Evolutionary conservation across 176 grass and related monocot genomes (phyloP), one percentile per base, ranked within the genome.

Genomic region (Tuctoria greenei): DNA sequence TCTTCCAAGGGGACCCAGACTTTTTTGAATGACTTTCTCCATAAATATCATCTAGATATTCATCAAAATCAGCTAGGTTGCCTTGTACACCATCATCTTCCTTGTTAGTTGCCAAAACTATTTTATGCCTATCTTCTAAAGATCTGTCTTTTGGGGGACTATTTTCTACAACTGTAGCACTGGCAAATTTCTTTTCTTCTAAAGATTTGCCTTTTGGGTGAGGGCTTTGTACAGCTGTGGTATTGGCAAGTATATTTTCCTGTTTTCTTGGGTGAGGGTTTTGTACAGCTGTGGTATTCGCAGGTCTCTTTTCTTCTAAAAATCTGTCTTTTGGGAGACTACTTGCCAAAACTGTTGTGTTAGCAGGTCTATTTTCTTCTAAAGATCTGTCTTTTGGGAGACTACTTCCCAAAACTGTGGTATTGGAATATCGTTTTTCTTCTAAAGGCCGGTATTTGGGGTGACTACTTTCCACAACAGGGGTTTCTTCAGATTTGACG

Each of bases 21-120:
- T 88, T 88, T n/a, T 69, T 84, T 58, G 55, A 8, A 67, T 16
- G 77, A 44, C 77, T 86, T 49, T 79, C 87, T 66, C 79, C 80
- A 23, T 90, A 77, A 39, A 76, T 77, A 31, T 76, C 69, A 55
- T 79, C 81, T 54, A 82, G 50, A 81, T 75, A 77, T 38, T 75
- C 72, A 70, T 69, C 31, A 74, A 35, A 67, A 51, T 84, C 21
- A 71, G 35, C 55, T 58, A 73, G 41, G 6, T 20, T 82, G 1
- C 62, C 81, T 20, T 80, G 70, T 63, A 59, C 6, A 7, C 35
- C 80, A 58, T 78, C 71, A 13, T 84, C 85, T 73, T 88, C 82
- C 31, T 57, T 34, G 11, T 62, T 77, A 70, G 76, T 66, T 39
- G 79, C 47, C 4, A 83, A 57, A 69, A 61, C 57, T 18, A 45